A percentile compares a stretch with the other conserved stretches of the same genome.
Conservation (phyloP, 306 rosid species). For the Luffa aegyptiaca region DNA sequence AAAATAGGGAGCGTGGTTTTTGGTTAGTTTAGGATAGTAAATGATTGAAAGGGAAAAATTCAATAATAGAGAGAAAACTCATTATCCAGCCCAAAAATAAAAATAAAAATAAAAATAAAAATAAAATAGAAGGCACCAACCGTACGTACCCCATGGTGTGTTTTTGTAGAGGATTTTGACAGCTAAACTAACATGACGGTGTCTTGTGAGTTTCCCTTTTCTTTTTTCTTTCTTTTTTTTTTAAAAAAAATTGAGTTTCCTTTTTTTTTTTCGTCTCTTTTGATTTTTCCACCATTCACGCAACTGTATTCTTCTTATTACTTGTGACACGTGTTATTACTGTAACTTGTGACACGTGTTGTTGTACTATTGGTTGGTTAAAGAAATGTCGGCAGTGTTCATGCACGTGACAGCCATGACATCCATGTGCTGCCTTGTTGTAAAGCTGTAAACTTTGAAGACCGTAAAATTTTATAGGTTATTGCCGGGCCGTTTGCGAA, state of each 20-base stretch:
- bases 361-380: neutral
- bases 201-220: neutral
- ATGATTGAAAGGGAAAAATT: neutral
- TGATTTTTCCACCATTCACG: neutral
- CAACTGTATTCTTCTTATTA: neutral
- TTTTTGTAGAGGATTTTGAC: neutral
- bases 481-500: too few relatives aligned
- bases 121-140: neutral
- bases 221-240: neutral
- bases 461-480: neutral
- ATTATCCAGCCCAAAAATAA: neutral
- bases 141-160: neutral
- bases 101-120: neutral
- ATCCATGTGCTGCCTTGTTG: slow-evolving; percentile 1
- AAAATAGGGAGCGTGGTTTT: neutral
- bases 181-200: slow-evolving; percentile 6
- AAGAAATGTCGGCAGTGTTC: neutral
- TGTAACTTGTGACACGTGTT: neutral
- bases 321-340: neutral
- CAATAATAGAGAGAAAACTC: neutral
- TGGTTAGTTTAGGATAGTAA: neutral
- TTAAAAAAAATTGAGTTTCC: neutral
- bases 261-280: neutral
- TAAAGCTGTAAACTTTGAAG: neutral
- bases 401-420: neutral